A percentile compares a stretch with the other conserved stretches of the same genome.
Conservation (phyloP, 371 early-diverging fungal species). For the Mucor velutinosus region DNA sequence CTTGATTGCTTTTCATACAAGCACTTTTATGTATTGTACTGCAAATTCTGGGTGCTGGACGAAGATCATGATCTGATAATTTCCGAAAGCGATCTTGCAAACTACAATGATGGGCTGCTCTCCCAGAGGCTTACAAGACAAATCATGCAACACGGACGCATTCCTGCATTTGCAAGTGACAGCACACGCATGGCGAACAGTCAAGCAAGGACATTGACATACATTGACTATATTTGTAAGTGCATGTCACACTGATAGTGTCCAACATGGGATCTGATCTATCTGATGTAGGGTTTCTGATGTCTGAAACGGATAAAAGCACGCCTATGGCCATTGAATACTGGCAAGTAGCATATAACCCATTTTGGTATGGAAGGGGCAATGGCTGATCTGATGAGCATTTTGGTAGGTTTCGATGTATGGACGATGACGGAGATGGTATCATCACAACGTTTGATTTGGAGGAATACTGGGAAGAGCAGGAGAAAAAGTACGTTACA, state of each 20-base stretch:
- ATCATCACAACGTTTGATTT: slow-evolving; percentile 84
- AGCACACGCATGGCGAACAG: neutral
- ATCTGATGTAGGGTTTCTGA: slow-evolving; percentile 68
- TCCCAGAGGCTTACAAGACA: slow-evolving; percentile 61
- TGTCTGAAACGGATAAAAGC: slow-evolving; percentile 88
- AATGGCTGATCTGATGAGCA: neutral
- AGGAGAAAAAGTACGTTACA: slow-evolving; percentile 46
- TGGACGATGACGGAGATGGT: slow-evolving; percentile 93
- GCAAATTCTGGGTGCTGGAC: slow-evolving; percentile 93
- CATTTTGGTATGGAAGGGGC: neutral
- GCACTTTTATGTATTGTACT: slow-evolving; percentile 95
- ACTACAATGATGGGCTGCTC: slow-evolving; percentile 68
- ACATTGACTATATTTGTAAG: slow-evolving; percentile 58
- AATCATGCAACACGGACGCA: slow-evolving; percentile 55
- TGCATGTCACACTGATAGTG: neutral
- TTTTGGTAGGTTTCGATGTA: slow-evolving; percentile 69
- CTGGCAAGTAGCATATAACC: slow-evolving; percentile 53
- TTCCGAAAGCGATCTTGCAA: slow-evolving; percentile 61
- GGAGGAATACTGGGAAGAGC: slow-evolving; percentile 83
- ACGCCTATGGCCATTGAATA: slow-evolving; percentile 82
- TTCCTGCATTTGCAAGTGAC: slow-evolving; percentile 30
- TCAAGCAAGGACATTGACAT: slow-evolving; percentile 28
- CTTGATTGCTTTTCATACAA: slow-evolving; percentile 89
- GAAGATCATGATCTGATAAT: slow-evolving; percentile 74
- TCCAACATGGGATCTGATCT: neutral